Evolutionary conservation across 2,329 filamentous ascomycete genomes (phyloP).

Genomic region (Penicillium sp.): DNA sequence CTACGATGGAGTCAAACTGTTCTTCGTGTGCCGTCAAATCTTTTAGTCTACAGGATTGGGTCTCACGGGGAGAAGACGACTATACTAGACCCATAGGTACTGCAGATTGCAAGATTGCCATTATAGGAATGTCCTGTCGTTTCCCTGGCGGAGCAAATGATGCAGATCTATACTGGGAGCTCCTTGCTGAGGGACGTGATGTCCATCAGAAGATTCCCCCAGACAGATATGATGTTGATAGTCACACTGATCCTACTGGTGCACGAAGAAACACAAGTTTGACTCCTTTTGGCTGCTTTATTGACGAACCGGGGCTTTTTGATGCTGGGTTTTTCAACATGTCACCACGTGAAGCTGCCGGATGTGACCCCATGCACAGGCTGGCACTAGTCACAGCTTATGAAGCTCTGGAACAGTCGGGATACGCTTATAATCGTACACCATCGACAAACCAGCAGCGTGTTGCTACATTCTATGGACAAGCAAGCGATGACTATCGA

Average conservation of each 20-base stretch:
- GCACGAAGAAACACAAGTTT: constrained; percentile 29
- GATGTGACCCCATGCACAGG: constrained; percentile 76
- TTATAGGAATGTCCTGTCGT: constrained; percentile 1
- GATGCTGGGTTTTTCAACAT: constrained; percentile 41
- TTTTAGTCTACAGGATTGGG: background rate
- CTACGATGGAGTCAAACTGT: background rate
- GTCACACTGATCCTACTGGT: constrained; percentile 31
- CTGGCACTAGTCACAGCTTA: constrained; percentile 73
- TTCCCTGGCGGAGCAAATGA: background rate
- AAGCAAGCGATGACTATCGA: constrained; percentile 69
- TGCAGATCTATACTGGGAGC: constrained; percentile 23
- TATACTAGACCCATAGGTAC: background rate
- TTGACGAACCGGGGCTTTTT: constrained; percentile 36
- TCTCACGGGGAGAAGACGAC: background rate
- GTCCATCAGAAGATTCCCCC: constrained; percentile 47
- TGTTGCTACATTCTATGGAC: constrained; percentile 69
- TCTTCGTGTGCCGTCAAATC: background rate
- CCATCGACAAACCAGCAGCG: constrained; percentile 58
- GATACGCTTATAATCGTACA: constrained; percentile 66
- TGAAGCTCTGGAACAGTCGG: constrained; percentile 74
- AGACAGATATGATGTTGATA: constrained; percentile 32
- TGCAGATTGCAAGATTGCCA: background rate
- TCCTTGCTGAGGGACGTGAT: constrained; percentile 30
- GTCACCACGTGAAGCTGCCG: constrained; percentile 69
- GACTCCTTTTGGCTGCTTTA: constrained; percentile 33